Evolutionary conservation across 495 filamentous ascomycete species (phyloP).

Genomic region (Daldinia childiae): DNA sequence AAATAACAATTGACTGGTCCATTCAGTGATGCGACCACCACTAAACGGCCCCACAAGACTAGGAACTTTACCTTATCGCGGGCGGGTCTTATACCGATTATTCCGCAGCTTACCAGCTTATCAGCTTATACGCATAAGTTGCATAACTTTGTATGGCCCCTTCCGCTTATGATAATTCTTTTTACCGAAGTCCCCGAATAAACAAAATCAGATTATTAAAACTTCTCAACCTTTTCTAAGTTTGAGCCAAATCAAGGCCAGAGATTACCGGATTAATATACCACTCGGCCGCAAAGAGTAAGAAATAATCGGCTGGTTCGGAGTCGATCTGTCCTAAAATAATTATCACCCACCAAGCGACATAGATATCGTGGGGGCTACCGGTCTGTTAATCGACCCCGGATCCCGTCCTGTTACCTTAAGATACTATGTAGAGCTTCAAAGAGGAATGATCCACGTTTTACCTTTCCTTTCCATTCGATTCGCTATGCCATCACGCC

Average conservation of each 20-base stretch:
- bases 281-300: background rate
- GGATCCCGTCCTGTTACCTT: background rate
- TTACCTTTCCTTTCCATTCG: background rate
- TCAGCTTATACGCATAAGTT: background rate
- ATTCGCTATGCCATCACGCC: background rate
- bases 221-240: background rate
- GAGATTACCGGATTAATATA: background rate
- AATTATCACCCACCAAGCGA: background rate
- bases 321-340: background rate
- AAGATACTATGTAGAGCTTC: background rate
- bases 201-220: background rate
- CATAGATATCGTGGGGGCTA: background rate
- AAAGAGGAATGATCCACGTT: background rate
- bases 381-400: background rate
- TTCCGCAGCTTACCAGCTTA: conserved; percentile 2
- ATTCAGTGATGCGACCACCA: conserved; percentile 12
- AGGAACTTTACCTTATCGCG: background rate
- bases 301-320: background rate
- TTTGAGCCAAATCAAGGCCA: background rate
- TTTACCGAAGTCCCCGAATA: background rate
- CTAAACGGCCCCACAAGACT: conserved; percentile 4
- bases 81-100: background rate
- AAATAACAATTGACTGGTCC: background rate
- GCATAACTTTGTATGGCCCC: background rate
- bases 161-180: background rate